Percentiles rank a stretch among this genome's conserved stretches.
Evolutionary conservation across 2,329 filamentous ascomycete species (phyloP).

Genomic region (Myriosclerotinia scirpicola): DNA sequence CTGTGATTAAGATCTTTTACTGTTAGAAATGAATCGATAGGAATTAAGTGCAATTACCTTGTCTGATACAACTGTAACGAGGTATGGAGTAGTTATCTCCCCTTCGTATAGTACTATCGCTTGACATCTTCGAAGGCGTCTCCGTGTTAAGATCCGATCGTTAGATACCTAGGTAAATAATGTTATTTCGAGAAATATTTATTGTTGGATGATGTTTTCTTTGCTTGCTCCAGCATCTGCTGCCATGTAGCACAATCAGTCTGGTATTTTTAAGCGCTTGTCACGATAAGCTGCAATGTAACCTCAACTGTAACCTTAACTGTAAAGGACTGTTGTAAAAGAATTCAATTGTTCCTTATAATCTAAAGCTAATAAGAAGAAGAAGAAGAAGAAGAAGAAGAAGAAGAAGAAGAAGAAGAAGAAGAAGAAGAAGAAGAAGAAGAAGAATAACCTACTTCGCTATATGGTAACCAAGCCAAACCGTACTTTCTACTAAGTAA

Average conservation of each 20-base stretch:
- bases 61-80: background rate
- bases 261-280: background rate
- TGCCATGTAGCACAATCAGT: conserved; percentile 2
- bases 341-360: too few species aligned
- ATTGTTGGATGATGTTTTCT: conserved; percentile 3
- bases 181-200: background rate
- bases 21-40: conserved; percentile 3
- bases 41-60: conserved; percentile 1
- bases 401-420: too few species aligned
- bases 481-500: background rate
- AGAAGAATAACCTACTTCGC: too few species aligned
- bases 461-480: too few species aligned
- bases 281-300: background rate
- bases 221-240: background rate
- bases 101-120: background rate
- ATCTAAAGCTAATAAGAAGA: too few species aligned
- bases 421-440: too few species aligned
- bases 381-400: too few species aligned
- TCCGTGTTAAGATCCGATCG: background rate
- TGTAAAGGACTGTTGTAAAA: too few species aligned
- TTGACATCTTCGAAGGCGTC: background rate
- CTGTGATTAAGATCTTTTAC: background rate
- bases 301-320: background rate
- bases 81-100: background rate
- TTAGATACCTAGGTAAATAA: background rate